Evolutionary conservation across 768 basidiomycete species (phyloP).

Genomic region (Naematelia encephala): DNA sequence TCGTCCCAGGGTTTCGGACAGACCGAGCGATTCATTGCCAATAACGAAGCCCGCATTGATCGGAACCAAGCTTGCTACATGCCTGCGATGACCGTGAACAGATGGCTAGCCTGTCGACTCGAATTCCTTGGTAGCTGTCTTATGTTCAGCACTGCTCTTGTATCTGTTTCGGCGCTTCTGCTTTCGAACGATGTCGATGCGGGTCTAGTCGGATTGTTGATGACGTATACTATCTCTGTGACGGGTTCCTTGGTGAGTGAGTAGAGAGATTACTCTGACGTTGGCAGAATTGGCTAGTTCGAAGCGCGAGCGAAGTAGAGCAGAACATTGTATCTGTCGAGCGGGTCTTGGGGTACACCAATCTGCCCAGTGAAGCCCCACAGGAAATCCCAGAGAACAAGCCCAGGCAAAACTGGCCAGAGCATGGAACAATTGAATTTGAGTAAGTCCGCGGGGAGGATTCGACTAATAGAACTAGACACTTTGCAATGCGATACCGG

Average conservation of each 20-base stretch:
- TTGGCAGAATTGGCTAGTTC: constrained; percentile 48
- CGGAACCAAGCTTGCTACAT: constrained; percentile 76
- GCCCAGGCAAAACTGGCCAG: constrained; percentile 37
- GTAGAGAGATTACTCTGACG: not conserved
- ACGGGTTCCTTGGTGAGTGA: constrained; percentile 70
- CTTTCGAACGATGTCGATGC: constrained; percentile 73
- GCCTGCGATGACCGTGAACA: constrained; percentile 58
- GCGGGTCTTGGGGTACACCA: constrained; percentile 46
- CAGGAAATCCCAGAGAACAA: constrained; percentile 44
- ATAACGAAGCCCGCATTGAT: constrained; percentile 62
- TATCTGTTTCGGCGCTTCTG: constrained; percentile 68
- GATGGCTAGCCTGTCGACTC: constrained; percentile 76
- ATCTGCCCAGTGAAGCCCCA: constrained; percentile 45
- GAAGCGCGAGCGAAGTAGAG: constrained; percentile 50
- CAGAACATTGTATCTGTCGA: constrained; percentile 51
- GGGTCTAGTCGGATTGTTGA: constrained; percentile 77
- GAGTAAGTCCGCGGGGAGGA: constrained; percentile 24
- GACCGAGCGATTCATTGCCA: constrained; percentile 45
- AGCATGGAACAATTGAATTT: constrained; percentile 45
- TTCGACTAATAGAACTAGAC: constrained; percentile 12
- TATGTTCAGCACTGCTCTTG: constrained; percentile 66
- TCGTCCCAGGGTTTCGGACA: constrained; percentile 44
- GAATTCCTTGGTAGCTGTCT: constrained; percentile 80
- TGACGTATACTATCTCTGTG: constrained; percentile 79
- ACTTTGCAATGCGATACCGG: constrained; percentile 49